Evolutionary conservation across 2,329 filamentous ascomycete genomes (phyloP).

Genomic region (Aureobasidium sp.): DNA sequence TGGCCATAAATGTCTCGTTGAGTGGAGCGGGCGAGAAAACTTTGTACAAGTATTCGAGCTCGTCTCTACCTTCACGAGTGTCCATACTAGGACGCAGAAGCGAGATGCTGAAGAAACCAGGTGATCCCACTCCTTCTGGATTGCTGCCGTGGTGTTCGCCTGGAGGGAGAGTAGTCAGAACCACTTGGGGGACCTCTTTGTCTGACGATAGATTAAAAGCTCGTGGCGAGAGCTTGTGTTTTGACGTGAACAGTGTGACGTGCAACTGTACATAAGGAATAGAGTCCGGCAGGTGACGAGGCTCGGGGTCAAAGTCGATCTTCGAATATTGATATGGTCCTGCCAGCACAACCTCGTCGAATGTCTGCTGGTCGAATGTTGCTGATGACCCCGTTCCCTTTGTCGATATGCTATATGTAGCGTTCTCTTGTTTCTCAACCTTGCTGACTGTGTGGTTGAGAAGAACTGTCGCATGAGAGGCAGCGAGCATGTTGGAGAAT

Average conservation of each 20-base stretch:
- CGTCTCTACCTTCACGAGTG: conserved; percentile 17
- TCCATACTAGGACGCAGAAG: conserved; percentile 58
- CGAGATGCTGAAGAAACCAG: conserved; percentile 80
- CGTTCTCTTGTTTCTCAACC: not conserved
- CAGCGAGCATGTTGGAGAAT: conserved; percentile 69
- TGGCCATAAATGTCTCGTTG: conserved; percentile 37
- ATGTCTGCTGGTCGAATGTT: conserved; percentile 28
- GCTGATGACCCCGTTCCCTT: not conserved
- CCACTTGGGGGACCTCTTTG: conserved; percentile 56
- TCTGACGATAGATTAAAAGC: conserved; percentile 61
- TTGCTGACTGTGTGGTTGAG: conserved; percentile 59
- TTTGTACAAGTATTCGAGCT: conserved; percentile 53
- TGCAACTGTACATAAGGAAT: conserved; percentile 84
- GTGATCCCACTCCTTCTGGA: conserved; percentile 55
- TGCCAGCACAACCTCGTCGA: conserved; percentile 76
- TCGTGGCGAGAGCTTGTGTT: conserved; percentile 57
- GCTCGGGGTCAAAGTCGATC: conserved; percentile 44
- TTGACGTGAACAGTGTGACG: conserved; percentile 80
- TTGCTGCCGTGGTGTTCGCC: conserved; percentile 41
- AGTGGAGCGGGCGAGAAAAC: conserved; percentile 51
- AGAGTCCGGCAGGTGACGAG: conserved; percentile 52
- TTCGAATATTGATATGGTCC: conserved; percentile 73
- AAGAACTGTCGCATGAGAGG: conserved; percentile 51
- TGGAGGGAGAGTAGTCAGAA: conserved; percentile 72
- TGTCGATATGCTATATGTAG: conserved; percentile 4